Evolutionary conservation across 2,329 filamentous ascomycete genomes (phyloP).

Genomic region (Phoma herbarum): DNA sequence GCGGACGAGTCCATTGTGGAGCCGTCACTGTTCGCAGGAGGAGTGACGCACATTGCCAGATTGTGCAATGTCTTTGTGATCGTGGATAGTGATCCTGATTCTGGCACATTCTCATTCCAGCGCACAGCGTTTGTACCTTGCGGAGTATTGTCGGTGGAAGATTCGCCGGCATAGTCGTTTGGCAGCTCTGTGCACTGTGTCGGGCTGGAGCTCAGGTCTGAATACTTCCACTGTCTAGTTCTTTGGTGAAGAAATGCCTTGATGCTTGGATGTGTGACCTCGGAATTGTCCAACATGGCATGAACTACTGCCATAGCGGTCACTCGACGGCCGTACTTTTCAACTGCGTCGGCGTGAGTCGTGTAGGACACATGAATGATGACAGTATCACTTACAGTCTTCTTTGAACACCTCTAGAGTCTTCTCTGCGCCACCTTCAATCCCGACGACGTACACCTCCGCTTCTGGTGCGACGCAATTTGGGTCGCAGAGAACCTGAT

Average conservation of each 20-base stretch:
- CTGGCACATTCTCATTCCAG: constrained; percentile 27
- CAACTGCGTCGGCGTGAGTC: constrained; percentile 34
- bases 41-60: constrained; percentile 12
- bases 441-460: constrained; percentile 73
- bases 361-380: not conserved
- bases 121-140: constrained; percentile 6
- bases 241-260: constrained; percentile 45
- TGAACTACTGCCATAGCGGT: constrained; percentile 47
- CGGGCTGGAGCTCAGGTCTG: constrained; percentile 24
- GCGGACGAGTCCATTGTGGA: not conserved
- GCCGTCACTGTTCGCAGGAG: not conserved
- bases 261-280: constrained; percentile 36
- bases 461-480: constrained; percentile 59
- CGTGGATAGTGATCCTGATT: constrained; percentile 1
- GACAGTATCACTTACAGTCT: constrained; percentile 56
- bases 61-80: constrained; percentile 21
- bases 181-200: constrained; percentile 39
- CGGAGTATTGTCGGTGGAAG: not conserved
- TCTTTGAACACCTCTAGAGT: constrained; percentile 67
- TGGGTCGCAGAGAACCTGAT: constrained; percentile 63
- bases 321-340: constrained; percentile 35
- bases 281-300: constrained; percentile 29
- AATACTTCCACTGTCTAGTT: constrained; percentile 46
- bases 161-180: constrained; percentile 19
- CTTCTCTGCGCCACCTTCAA: constrained; percentile 71